Base-by-base conservation (phyloP, 2,329 filamentous ascomycete genomes). In the Colletotrichum scovillei region DNA sequence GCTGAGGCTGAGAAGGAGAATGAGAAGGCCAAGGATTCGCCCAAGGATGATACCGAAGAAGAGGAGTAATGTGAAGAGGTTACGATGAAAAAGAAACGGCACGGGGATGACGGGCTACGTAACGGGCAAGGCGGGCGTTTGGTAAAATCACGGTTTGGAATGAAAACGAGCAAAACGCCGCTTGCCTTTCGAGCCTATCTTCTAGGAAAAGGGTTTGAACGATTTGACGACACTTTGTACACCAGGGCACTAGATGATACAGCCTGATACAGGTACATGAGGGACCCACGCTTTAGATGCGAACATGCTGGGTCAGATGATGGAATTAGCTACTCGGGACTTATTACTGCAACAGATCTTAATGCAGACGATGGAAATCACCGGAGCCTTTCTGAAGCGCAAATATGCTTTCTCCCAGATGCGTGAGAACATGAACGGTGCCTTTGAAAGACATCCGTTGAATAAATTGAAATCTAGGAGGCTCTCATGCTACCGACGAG, bases 1-100 rank as follows among this genome's bases (percentile, higher is more conserved):
- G 64, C 32, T 16, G 72, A 59, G 30, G 65, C 68, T 28, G 74
- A 77, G 3, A 79, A 83, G 68, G 77, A 78, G 2, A 77, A 75
- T 5, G 76, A 79, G 16, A 42, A 42, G n/a, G 76, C 74, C n/a
- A 71, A 78, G 42, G 71, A 72, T 24, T 74, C 59, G 9, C 63
- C 75, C 16, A 62, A 76, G 57, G 76, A 77, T 19, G 66, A 77
- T 30, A 66, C 64, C 12, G 77, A 80, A 35, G 65, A 63, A 22
- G 74, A 75, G 19, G 26, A 49, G 32, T 65, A 65, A 65, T 32
- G 53, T 32, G 9, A 32, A 58, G 19, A 8, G 49, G 3, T 58
- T 30, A 35, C 30, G 53, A 58, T n/a, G 24, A 35, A 58, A 42
- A 24, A n/a, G 30, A 65, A 56, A 26, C 8, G 52, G 42, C 14